These are phyloP conservation scores for Alternaria triticina DNA, from an alignment of 2,329 filamentous ascomycete genomes.

Conservation along the genomic window DNA sequence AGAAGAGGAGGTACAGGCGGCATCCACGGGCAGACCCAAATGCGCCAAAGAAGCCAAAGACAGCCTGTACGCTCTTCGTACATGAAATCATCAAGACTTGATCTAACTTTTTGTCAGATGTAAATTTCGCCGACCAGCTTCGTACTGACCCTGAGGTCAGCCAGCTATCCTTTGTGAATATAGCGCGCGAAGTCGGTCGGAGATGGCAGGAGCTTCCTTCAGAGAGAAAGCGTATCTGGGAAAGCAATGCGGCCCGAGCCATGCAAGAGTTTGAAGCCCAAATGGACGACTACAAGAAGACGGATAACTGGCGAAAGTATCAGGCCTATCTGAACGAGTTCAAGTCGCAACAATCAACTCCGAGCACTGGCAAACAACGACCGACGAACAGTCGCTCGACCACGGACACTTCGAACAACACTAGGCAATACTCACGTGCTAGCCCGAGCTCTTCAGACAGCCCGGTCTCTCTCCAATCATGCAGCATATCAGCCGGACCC, in stretches of 20 bases:
- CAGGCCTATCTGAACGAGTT: constrained; percentile 47
- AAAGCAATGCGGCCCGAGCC: constrained; percentile 46
- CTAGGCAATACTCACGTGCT: constrained; percentile 28
- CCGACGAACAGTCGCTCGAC: constrained; percentile 28
- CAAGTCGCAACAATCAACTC: constrained; percentile 35
- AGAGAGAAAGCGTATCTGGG: constrained; percentile 48
- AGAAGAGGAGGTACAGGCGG: constrained; percentile 48
- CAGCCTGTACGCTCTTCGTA: constrained; percentile 40
- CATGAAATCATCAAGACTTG: not conserved
- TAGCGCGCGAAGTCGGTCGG: constrained; percentile 47
- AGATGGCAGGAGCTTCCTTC: constrained; percentile 47
- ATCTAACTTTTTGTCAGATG: constrained; percentile 35
- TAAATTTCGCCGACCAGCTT: constrained; percentile 51
- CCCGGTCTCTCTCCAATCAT: constrained; percentile 31
- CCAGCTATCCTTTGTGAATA: constrained; percentile 48
- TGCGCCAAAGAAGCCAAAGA: constrained; percentile 51
- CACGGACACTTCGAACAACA: constrained; percentile 31
- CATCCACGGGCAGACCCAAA: constrained; percentile 46
- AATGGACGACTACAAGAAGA: constrained; percentile 51
- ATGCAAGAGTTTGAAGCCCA: constrained; percentile 48
- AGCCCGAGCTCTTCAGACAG: constrained; percentile 42
- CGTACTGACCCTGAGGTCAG: constrained; percentile 45
- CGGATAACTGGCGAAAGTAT: constrained; percentile 45
- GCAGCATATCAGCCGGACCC: constrained; percentile 18
- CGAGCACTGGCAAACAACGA: constrained; percentile 23